Evolutionary conservation across 345 rosid genomes (phyloP).

Genomic region (Psidium friedrichsthalianum): DNA sequence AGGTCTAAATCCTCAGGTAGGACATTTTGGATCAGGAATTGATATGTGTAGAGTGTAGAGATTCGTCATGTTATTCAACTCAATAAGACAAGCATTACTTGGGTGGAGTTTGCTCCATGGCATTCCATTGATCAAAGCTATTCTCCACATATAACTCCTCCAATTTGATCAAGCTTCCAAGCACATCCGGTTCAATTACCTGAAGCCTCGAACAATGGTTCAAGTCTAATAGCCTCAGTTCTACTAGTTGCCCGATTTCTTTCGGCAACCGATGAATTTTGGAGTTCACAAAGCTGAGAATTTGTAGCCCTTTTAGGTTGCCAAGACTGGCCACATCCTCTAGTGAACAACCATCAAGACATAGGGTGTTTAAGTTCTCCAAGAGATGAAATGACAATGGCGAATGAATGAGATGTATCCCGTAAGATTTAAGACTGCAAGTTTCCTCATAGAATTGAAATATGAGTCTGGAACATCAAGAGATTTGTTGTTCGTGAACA

Average conservation of each 20-base stretch:
- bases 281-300: not conserved
- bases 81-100: not conserved
- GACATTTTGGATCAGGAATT: rapidly evolving
- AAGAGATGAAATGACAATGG: rapidly evolving
- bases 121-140: not conserved
- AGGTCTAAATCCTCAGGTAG: not conserved
- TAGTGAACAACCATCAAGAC: not conserved
- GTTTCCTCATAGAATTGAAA: not conserved
- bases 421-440: not conserved
- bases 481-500: not conserved
- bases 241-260: not conserved
- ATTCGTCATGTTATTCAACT: not conserved
- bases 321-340: not conserved
- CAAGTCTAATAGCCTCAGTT: not conserved
- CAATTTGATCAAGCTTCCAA: not conserved
- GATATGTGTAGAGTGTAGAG: not conserved
- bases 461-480: rapidly evolving
- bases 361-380: rapidly evolving
- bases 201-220: rapidly evolving
- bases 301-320: not conserved
- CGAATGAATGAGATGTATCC: rapidly evolving
- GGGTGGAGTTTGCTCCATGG: not conserved
- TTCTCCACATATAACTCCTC: not conserved
- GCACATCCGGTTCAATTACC: not conserved
- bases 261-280: not conserved